Conservation (phyloP, 108 stramenopile genomes). For the Nitzschia inconspicua region DNA sequence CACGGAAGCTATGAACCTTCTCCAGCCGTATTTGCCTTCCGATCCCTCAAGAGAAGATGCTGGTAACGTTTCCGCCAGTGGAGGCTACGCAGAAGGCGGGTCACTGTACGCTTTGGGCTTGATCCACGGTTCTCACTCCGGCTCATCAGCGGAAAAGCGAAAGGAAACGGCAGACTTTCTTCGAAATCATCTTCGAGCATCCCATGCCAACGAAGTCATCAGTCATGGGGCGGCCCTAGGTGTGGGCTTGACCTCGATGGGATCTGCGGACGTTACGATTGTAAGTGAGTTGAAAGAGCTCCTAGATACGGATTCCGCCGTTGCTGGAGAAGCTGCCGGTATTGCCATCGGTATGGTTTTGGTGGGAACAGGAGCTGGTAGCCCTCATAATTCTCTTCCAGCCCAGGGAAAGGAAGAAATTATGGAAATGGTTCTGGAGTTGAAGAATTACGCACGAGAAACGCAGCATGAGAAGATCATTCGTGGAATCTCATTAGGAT, state of each 20-base stretch:
- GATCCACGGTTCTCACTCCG: constrained; percentile 89
- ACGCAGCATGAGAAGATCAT: constrained; percentile 99
- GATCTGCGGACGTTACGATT: constrained; percentile 77
- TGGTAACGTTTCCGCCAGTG: constrained; percentile 62
- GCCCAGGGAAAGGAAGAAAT: constrained; percentile 60
- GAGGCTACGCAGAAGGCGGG: constrained; percentile 95
- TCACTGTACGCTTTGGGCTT: constrained; percentile 96
- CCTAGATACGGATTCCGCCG: constrained; percentile 95
- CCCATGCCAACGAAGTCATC: constrained; percentile 91
- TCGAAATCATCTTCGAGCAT: constrained; percentile 71
- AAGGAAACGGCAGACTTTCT: constrained; percentile 74
- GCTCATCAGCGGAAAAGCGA: constrained; percentile 81
- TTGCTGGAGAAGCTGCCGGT: constrained; percentile 98
- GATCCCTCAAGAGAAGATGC: constrained; percentile 45
- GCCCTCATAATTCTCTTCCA: constrained; percentile 45
- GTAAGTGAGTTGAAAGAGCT: constrained; percentile 92
- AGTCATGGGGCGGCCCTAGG: constrained; percentile 99
- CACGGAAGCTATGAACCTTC: constrained; percentile 92
- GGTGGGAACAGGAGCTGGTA: constrained; percentile 89
- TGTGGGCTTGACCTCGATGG: constrained; percentile 95
- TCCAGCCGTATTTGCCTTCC: constrained; percentile 97
- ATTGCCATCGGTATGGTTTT: constrained; percentile 97
- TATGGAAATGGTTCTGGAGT: constrained; percentile 77
- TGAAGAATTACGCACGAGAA: constrained; percentile 94
- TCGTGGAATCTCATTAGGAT: constrained; percentile 93